Evolutionary conservation across 768 basidiomycete species (phyloP), one percentile per base, ranked within the genome.

Genomic region (Leucocoprinus sp.): DNA sequence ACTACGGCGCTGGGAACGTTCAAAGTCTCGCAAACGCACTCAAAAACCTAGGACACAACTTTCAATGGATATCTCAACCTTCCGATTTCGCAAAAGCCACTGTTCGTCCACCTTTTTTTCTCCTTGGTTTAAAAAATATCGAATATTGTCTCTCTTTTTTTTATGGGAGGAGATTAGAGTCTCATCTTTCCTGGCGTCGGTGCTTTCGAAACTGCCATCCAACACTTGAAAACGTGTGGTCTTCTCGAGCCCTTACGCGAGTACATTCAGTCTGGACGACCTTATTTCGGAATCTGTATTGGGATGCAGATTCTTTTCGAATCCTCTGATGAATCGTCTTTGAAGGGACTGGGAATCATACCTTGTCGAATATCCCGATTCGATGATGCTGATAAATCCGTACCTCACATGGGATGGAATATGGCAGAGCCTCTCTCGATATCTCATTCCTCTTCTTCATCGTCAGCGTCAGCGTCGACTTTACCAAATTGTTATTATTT

Each of bases 321-420:
- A 48, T 80, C 85, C 11, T 97, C 95, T 12, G 66, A 76, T 50
- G 96, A 99, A 68, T 82, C 83, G 11, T 73, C 78, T 12, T 66
- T 68, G 21, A 61, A 57, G n/a, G 93, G 95, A n/a, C 73, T 98
- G 17, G 87, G 81, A 14, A 63, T 91, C 52, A 82, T 99, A 51
- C 85, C 89, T n/a, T 80, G 70, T 53, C 70, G 72, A n/a, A 88
- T 97, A 55, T 75, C 78, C 45, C 67, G 70, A 11, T 97, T 99
- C 57, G 66, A 71, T 50, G 72, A 77, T 57, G 50, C 61, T 8
- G 76, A 83, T 59, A 97, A 97, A 68, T 69, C 86, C 0, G 95
- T 98, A 12, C 96, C 96, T 23, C 95, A 98, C 68, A 98, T 99
- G 66, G 96, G 96, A 42, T 99, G 95, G 95, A 98, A 96, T 63